Evolutionary conservation across 2,329 filamentous ascomycete species (phyloP).

Genomic region (Fusarium luffae): DNA sequence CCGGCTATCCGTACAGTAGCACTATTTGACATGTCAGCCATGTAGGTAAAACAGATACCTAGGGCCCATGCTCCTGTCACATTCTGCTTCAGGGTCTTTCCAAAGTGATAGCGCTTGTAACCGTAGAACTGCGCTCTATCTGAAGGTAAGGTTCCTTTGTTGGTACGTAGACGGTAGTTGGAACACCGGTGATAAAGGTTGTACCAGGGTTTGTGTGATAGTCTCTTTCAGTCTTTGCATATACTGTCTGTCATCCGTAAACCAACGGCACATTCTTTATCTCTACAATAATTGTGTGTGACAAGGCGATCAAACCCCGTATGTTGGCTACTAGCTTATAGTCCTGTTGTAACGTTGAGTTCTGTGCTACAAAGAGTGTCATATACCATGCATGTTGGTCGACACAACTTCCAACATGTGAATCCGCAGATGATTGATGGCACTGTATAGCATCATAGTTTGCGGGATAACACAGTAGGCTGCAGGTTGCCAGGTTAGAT

Average conservation of each 20-base stretch:
- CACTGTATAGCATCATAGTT: slow-evolving; percentile 2
- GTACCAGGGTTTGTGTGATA: slow-evolving; percentile 4
- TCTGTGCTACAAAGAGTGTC: not conserved
- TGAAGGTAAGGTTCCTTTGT: slow-evolving; percentile 4
- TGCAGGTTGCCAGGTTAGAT: not conserved
- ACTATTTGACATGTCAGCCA: slow-evolving; percentile 4
- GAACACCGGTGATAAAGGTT: not conserved
- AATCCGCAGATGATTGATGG: not conserved
- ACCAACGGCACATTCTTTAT: not conserved
- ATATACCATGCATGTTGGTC: not conserved
- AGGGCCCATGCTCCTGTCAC: slow-evolving; percentile 17
- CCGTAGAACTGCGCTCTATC: not conserved
- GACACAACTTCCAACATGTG: not conserved
- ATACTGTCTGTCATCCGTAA: not conserved
- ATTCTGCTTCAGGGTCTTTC: slow-evolving; percentile 9
- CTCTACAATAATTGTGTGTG: not conserved
- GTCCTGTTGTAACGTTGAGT: slow-evolving; percentile 25
- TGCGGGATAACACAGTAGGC: not conserved
- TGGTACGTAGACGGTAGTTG: not conserved
- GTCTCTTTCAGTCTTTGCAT: not conserved
- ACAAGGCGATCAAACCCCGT: not conserved
- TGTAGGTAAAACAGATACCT: slow-evolving; percentile 3
- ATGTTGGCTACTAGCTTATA: not conserved
- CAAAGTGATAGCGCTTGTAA: not conserved
- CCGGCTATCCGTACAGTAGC: not conserved